Percentiles rank a stretch among this genome's conserved stretches.
phyloP scores from a whole-genome alignment of 2,329 filamentous ascomycete genomes.

The Pseudogymnoascus sp. region DNA sequence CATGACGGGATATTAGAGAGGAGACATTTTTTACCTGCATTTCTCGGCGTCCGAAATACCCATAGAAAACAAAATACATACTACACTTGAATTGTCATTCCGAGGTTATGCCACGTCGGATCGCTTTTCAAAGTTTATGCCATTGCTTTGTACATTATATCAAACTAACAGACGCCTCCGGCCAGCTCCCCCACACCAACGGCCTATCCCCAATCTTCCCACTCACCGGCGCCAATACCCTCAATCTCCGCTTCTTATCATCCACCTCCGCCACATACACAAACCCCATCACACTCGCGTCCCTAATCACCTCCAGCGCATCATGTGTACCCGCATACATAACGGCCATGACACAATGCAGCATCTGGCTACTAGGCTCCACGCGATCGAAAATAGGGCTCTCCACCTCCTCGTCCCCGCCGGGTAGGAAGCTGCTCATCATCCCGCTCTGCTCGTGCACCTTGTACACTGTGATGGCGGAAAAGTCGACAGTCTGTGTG shows the following conservation, averaged over 20 bases:
- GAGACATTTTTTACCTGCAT: conserved; percentile 1
- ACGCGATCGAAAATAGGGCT: conserved; percentile 50
- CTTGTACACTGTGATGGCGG: conserved; percentile 64
- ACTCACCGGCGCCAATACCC: conserved; percentile 74
- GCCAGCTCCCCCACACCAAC: conserved; percentile 78
- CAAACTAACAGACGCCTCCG: conserved; percentile 61
- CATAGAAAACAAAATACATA: conserved; percentile 5
- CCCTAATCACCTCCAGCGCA: conserved; percentile 61
- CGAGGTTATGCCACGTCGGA: not conserved
- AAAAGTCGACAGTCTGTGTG: conserved; percentile 75
- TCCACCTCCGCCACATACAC: conserved; percentile 90
- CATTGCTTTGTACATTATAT: conserved; percentile 14
- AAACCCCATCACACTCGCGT: conserved; percentile 83
- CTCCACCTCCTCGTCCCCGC: conserved; percentile 24
- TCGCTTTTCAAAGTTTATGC: not conserved
- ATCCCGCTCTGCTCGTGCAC: conserved; percentile 39
- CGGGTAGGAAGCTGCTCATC: conserved; percentile 27
- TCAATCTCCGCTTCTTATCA: conserved; percentile 69
- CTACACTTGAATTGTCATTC: not conserved
- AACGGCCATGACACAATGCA: conserved; percentile 77
- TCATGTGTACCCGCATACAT: conserved; percentile 69
- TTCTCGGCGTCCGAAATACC: conserved; percentile 9
- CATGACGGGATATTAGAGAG: not conserved
- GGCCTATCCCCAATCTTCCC: conserved; percentile 72
- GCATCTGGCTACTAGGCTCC: conserved; percentile 57